Evolutionary conservation across 148 eudicot species (phyloP).

Genomic region (Rhododendron ferrugineum): DNA sequence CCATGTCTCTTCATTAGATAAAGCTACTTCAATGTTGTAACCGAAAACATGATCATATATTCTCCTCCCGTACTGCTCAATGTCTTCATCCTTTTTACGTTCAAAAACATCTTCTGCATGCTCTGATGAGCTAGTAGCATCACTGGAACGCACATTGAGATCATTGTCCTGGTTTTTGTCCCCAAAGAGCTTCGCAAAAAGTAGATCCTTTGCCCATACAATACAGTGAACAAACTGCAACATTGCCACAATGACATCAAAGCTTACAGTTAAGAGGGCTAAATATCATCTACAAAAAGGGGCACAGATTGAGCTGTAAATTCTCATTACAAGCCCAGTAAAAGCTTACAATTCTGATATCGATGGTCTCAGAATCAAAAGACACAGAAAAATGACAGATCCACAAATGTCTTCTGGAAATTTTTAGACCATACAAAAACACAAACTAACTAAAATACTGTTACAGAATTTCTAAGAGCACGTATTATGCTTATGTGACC

Average conservation of each 20-base stretch:
- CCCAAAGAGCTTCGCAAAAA: conserved; percentile 88
- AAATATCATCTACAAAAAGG: neutral
- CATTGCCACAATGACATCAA: conserved; percentile 8
- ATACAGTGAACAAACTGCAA: conserved; percentile 98
- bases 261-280: neutral
- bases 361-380: neutral
- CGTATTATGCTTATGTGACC: neutral
- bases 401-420: neutral
- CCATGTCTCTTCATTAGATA: conserved; percentile 95
- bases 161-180: conserved; percentile 92
- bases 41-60: conserved; percentile 96
- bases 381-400: neutral
- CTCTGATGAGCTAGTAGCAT: conserved; percentile 70
- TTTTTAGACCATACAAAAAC: neutral
- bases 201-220: conserved; percentile 98
- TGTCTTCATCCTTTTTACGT: conserved; percentile 58
- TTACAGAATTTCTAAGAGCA: neutral
- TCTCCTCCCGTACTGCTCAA: conserved; percentile 68
- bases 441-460: neutral
- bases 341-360: too few relatives aligned
- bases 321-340: neutral
- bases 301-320: neutral
- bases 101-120: conserved; percentile 73
- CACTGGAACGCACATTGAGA: conserved; percentile 83
- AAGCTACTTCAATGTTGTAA: conserved; percentile 78